These are phyloP conservation scores for Solanum chacoense DNA, from an alignment of 305 asterid species.

Conservation along the genomic window DNA sequence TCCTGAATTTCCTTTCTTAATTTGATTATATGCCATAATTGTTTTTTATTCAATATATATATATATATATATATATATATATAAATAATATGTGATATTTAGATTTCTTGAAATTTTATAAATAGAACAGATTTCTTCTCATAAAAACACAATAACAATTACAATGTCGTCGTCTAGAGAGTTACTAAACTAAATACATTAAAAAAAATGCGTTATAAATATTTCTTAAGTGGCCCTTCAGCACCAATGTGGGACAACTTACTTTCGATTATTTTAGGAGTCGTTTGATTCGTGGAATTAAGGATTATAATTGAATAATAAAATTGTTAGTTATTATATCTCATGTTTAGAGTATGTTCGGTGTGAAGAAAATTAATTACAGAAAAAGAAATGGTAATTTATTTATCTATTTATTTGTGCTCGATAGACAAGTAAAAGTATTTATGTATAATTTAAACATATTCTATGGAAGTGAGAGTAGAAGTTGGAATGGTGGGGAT, in stretches of 20 bases:
- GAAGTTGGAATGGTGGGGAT: background rate
- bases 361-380: background rate
- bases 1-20: background rate
- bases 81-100: too few relatives aligned
- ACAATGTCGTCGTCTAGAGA: background rate
- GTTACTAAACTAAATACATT: background rate
- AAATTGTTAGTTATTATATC: background rate
- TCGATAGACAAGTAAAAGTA: background rate
- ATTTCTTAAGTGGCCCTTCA: background rate
- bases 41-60: too few relatives aligned
- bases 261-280: background rate
- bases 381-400: background rate
- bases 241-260: background rate
- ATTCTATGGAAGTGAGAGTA: background rate
- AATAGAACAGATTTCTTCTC: background rate
- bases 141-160: too few relatives aligned
- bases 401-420: background rate
- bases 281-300: background rate
- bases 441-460: background rate
- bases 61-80: too few relatives aligned
- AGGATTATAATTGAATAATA: background rate
- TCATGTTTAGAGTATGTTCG: background rate
- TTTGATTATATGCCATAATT: background rate
- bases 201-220: background rate
- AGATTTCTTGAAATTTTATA: background rate